Base-by-base conservation (phyloP, 2,329 filamentous ascomycete genomes). In the Aspergillus nomiae region DNA sequence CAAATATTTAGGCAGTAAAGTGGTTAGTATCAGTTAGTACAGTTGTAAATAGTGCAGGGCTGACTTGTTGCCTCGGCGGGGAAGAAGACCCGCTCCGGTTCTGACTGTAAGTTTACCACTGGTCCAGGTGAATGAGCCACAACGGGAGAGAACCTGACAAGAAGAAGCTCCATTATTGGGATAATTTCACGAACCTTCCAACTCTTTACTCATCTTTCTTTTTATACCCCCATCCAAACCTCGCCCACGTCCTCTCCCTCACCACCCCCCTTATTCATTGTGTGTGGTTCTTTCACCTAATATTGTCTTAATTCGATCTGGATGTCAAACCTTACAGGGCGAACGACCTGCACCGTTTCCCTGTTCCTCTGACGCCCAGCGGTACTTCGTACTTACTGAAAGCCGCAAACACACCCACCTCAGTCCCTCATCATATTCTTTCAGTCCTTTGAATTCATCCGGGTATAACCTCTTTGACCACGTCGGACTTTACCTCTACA, bases 341-440 rank as follows among this genome's bases (percentile, higher is more conserved):
- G 67, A 63, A 74, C 78, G 77, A 77, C 77, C 78, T 80, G 78
- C 78, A 80, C 78, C 75, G 74, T 78, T 76, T 73, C 67, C 73
- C 74, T 74, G 65, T 69, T 68, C 46, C 68, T 70, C 67, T 71
- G 67, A 65, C 66, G 57, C 61, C 67, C 66, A 67, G 64, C 66
- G 67, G 67, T 67, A 71, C 68, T 67, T 26, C 46, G 46, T 50
- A 63, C 55, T 59, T 43, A 34, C 58, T 67, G 58, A 62, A 55
- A 64, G 67, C 66, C 66, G 64, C 69, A 66, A 66, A 14, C 63
- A 51, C 58, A n/a, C 38, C 16, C 38, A n/a, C 38, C 38, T 66
- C 62, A 60, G 61, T 63, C 65, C 65, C 64, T 64, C 64, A 41
- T 60, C 67, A 71, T 65, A 63, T 67, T 56, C 62, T 65, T 58